A percentile compares a stretch with the other conserved stretches of the same genome.
Conservation (phyloP, 2,329 filamentous ascomycete genomes). For the Chaetomium sp. region DNA sequence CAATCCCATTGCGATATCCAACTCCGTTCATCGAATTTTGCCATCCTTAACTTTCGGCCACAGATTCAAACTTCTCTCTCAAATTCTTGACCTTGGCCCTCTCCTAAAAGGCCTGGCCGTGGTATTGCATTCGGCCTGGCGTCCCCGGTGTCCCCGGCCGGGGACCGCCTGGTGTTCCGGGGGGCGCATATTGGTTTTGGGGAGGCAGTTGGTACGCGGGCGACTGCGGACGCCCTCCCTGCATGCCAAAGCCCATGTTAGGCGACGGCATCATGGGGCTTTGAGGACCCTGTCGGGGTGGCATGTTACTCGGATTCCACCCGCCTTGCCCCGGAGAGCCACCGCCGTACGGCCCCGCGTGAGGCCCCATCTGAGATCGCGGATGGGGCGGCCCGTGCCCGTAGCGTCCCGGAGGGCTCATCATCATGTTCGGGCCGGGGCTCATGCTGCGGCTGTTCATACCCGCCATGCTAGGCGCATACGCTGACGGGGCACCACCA, state of each 20-base stretch:
- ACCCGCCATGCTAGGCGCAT: constrained; percentile 32
- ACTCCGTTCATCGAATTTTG: neutral
- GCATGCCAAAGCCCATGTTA: constrained; percentile 15
- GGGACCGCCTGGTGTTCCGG: constrained; percentile 31
- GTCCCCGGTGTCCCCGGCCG: constrained; percentile 35
- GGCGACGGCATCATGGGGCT: constrained; percentile 30
- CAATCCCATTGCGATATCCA: neutral
- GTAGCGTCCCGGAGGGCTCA: constrained; percentile 15
- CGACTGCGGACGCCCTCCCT: constrained; percentile 28
- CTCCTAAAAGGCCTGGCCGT: constrained; percentile 41
- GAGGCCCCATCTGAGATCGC: constrained; percentile 32
- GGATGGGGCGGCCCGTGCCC: constrained; percentile 29
- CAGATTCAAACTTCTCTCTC: constrained; percentile 26
- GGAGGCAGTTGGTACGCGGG: constrained; percentile 32
- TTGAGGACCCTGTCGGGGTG: constrained; percentile 25
- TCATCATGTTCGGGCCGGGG: constrained; percentile 32
- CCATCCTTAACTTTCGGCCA: neutral
- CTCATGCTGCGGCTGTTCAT: constrained; percentile 32
- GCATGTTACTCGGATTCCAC: constrained; percentile 28
- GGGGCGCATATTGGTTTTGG: constrained; percentile 37
- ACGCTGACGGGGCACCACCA: constrained; percentile 35
- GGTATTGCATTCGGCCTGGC: constrained; percentile 35
- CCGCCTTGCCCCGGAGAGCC: constrained; percentile 19
- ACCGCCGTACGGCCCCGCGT: constrained; percentile 26
- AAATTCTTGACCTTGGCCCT: constrained; percentile 28